A percentile compares a stretch with the other conserved stretches of the same genome.
Evolutionary conservation across 2,329 filamentous ascomycete genomes (phyloP).

Genomic region (Epichloe gansuensis): DNA sequence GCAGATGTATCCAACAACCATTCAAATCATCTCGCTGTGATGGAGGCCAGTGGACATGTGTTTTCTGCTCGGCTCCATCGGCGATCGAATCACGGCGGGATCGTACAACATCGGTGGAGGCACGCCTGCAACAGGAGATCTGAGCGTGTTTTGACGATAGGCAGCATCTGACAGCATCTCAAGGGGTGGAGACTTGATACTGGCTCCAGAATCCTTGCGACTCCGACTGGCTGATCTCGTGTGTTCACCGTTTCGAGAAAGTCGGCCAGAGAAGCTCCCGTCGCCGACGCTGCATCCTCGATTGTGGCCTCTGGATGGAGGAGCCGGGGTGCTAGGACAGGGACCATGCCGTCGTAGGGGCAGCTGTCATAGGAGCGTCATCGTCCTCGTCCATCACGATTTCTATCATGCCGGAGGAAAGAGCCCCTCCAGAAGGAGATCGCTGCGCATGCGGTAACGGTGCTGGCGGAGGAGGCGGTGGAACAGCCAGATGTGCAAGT

Average conservation of each 20-base stretch:
- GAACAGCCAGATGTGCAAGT: constrained; percentile 47
- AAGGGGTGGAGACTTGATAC: constrained; percentile 15
- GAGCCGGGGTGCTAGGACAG: constrained; percentile 34
- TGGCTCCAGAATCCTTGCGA: constrained; percentile 28
- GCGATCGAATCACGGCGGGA: constrained; percentile 21
- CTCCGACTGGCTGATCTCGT: constrained; percentile 48
- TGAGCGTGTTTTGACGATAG: constrained; percentile 13
- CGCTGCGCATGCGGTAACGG: constrained; percentile 36
- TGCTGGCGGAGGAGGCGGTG: constrained; percentile 49
- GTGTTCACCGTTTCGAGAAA: constrained; percentile 46
- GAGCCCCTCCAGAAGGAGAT: constrained; percentile 31
- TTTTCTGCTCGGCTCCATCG: constrained; percentile 21
- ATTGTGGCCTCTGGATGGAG: constrained; percentile 34
- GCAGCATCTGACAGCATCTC: constrained; percentile 28
- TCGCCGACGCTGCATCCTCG: constrained; percentile 46
- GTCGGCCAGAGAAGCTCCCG: constrained; percentile 38
- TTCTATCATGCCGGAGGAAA: constrained; percentile 47
- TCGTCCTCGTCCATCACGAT: constrained; percentile 54
- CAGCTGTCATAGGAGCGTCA: constrained; percentile 16
- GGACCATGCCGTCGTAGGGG: constrained; percentile 30
- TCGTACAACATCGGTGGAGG: constrained; percentile 28
- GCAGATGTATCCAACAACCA: background rate
- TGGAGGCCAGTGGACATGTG: constrained; percentile 39
- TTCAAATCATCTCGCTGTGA: constrained; percentile 43
- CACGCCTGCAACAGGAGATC: constrained; percentile 15